These are phyloP conservation scores for Cyphellophora attinorum DNA, from an alignment of 2,329 filamentous ascomycete genomes.

Conservation along the genomic window DNA sequence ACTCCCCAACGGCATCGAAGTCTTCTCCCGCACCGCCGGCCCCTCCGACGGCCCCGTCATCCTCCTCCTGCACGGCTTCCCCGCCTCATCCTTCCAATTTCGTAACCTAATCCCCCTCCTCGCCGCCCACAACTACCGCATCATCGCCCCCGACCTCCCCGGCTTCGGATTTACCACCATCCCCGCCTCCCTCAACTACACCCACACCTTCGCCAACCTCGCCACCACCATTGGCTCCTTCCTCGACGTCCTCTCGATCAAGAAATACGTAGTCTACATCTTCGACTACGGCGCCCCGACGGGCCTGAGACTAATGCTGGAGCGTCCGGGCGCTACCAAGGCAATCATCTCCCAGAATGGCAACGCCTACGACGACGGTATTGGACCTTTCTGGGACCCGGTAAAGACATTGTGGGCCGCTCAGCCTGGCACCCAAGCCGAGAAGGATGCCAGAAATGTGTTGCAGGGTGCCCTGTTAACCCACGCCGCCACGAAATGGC, in stretches of 20 bases:
- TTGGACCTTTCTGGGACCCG: constrained; percentile 44
- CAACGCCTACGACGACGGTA: constrained; percentile 50
- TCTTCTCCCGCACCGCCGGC: constrained; percentile 32
- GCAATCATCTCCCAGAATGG: constrained; percentile 52
- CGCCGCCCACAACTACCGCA: constrained; percentile 27
- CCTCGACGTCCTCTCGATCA: constrained; percentile 36
- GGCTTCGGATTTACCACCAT: constrained; percentile 50
- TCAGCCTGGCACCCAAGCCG: constrained; percentile 18
- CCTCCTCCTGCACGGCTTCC: constrained; percentile 38
- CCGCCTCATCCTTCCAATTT: constrained; percentile 36
- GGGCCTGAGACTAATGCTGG: constrained; percentile 44
- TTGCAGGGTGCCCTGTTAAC: constrained; percentile 27
- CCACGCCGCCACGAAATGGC: constrained; percentile 26
- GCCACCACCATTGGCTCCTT: constrained; percentile 40
- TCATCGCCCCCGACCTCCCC: constrained; percentile 50
- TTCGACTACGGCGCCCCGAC: constrained; percentile 55
- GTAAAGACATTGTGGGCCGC: constrained; percentile 38
- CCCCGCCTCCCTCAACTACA: constrained; percentile 31
- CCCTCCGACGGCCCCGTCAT: constrained; percentile 25
- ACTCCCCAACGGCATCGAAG: constrained; percentile 9
- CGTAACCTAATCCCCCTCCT: constrained; percentile 37
- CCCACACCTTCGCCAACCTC: constrained; percentile 46
- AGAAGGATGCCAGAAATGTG: constrained; percentile 24
- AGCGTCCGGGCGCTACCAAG: constrained; percentile 36
- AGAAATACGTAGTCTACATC: constrained; percentile 46